Evolutionary conservation across 345 rosid species (phyloP).

Genomic region (Sonneratia caseolaris): DNA sequence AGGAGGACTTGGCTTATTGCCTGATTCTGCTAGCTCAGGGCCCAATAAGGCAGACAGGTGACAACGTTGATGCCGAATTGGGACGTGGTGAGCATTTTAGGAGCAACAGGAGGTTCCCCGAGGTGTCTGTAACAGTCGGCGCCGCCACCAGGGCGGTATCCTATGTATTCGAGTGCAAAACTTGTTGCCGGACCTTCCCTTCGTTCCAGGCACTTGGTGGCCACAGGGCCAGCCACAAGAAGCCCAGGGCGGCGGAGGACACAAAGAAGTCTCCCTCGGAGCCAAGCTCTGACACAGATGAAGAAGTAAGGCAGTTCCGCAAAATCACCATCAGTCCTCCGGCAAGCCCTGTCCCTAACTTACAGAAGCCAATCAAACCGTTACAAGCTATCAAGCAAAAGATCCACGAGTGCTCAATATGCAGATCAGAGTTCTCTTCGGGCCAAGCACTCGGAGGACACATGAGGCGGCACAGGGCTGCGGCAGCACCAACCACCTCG

Average conservation of each 20-base stretch:
- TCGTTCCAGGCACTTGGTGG: conserved; percentile 98
- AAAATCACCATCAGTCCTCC: conserved; percentile 7
- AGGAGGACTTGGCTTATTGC: conserved; percentile 89
- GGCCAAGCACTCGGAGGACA: conserved; percentile 99
- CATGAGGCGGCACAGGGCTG: conserved; percentile 86
- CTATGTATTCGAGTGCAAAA: conserved; percentile 77
- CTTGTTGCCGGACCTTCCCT: conserved; percentile 71
- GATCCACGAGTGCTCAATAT: conserved; percentile 88
- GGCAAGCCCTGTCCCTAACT: conserved; percentile 4
- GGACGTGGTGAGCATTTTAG: conserved; percentile 1
- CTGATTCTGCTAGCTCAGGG: conserved; percentile 74
- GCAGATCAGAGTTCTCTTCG: conserved; percentile 80
- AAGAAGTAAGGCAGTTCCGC: conserved; percentile 5
- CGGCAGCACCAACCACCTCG: conserved; percentile 10
- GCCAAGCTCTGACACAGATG: conserved; percentile 3
- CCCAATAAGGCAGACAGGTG: conserved; percentile 6
- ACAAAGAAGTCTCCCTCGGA: conserved; percentile 8
- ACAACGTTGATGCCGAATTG: not conserved
- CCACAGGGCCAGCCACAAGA: conserved; percentile 93
- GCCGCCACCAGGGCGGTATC: conserved; percentile 30
- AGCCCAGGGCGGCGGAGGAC: conserved; percentile 12
- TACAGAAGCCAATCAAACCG: not conserved
- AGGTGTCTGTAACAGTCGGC: conserved; percentile 9
- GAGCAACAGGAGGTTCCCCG: conserved; percentile 22
- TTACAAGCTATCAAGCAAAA: conserved; percentile 19